These are phyloP conservation scores for Astragalus glycyphyllos DNA, from an alignment of 306 rosid species.

Conservation along the genomic window DNA sequence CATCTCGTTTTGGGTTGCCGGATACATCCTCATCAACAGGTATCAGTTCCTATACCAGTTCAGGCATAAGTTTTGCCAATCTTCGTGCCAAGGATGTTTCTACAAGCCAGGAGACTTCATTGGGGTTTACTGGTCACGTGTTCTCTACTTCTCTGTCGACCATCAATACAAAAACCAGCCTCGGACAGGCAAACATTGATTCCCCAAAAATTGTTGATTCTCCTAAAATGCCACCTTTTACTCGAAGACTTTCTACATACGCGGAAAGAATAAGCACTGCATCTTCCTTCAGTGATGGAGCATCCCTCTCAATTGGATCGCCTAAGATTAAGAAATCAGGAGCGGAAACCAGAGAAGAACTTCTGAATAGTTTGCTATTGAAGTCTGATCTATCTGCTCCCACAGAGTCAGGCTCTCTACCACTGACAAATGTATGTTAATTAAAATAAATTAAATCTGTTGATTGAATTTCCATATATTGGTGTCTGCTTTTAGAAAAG, in stretches of 20 bases:
- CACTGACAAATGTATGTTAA: slow-evolving; percentile 67
- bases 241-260: slow-evolving; percentile 83
- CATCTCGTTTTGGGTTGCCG: slow-evolving; percentile 82
- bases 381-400: slow-evolving; percentile 68
- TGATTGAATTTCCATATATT: slow-evolving; percentile 37
- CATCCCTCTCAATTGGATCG: slow-evolving; percentile 69
- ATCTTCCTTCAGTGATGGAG: slow-evolving; percentile 69
- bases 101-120: slow-evolving; percentile 69
- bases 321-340: slow-evolving; percentile 95
- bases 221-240: slow-evolving; percentile 55
- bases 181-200: slow-evolving; percentile 71
- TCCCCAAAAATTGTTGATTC: slow-evolving; percentile 67
- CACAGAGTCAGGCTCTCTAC: slow-evolving; percentile 61
- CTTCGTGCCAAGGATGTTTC: slow-evolving; percentile 69
- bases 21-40: slow-evolving; percentile 64
- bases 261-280: slow-evolving; percentile 93
- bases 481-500: slow-evolving; percentile 24
- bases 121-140: slow-evolving; percentile 63
- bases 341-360: slow-evolving; percentile 87
- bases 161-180: slow-evolving; percentile 61
- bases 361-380: slow-evolving; percentile 64
- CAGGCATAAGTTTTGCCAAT: slow-evolving; percentile 61
- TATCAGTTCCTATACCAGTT: slow-evolving; percentile 56
- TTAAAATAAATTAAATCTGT: slow-evolving; percentile 25
- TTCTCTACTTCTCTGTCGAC: slow-evolving; percentile 63